Base-by-base conservation (phyloP, 768 basidiomycete species). In the Symmetrospora coprosmae region DNA sequence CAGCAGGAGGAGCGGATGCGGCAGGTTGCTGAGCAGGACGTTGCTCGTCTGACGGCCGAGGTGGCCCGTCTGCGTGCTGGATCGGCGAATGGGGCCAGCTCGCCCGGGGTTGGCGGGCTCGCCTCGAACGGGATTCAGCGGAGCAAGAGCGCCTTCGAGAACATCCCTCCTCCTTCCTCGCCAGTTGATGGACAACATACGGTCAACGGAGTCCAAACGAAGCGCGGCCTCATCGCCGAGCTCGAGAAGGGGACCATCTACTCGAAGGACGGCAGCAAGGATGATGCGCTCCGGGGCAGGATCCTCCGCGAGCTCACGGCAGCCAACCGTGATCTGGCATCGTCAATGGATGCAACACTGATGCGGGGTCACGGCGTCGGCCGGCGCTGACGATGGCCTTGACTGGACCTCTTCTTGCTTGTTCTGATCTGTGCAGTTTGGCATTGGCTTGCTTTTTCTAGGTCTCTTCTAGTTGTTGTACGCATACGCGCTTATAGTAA, bases 1-100 rank as follows among this genome's bases (percentile, higher is more conserved):
- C 62, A 52, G 8, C 43, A 61, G 31, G 68, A 69, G 51, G 55
- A 60, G 35, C 63, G 66, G 43, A 60, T 67, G 2, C 61, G 68
- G 33, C 65, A 69, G 53, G 56, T 64, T 2, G 68, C 66, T 17
- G 68, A 69, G 50, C 60, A 66, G 53, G 66, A 68, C 30, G 67
- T 65, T 27, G 65, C 64, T 4, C 23, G 65, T 45, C 17, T 23
- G 7, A 58, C 28, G 27, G 43, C 40, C 6, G 50, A 60, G 25
- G 28, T 60, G 3, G 50, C 14, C 21, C 59, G 46, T 60, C 59
- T 60, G 8, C 59, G 50, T 9, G n/a, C n/a, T n/a, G n/a, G n/a
- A n/a, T n/a, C n/a, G n/a, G n/a, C n/a, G n/a, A n/a, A n/a, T n/a
- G n/a, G n/a, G n/a, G n/a, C n/a, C n/a, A n/a, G n/a, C n/a, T 50